phyloP scores from a whole-genome alignment of 306 rosid species.

The Vigna unguiculata region DNA sequence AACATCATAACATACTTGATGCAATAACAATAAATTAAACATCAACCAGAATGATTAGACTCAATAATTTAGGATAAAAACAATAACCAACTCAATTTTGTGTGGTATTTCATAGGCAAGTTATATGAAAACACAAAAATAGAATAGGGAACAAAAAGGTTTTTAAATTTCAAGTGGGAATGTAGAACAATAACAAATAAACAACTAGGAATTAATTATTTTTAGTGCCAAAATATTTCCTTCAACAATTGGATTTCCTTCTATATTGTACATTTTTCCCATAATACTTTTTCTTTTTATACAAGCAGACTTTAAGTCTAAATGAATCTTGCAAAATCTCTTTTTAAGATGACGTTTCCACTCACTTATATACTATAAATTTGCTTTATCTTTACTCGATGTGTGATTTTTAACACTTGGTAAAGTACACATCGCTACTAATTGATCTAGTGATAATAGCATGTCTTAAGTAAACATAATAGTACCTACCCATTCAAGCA shows the following conservation, averaged over 20 bases:
- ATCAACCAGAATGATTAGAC: constrained; percentile 8
- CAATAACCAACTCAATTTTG: constrained; percentile 7
- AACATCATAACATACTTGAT: neutral
- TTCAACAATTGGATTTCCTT: neutral
- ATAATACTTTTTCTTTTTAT: too few species aligned
- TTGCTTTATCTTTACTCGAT: too few species aligned
- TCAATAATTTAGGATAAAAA: neutral
- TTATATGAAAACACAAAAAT: neutral
- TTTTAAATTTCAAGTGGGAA: neutral
- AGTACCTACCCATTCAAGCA: constrained; percentile 89
- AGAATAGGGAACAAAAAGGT: constrained; percentile 7
- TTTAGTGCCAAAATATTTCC: neutral
- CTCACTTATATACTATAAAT: too few species aligned
- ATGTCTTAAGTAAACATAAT: constrained; percentile 15
- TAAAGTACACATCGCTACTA: neutral
- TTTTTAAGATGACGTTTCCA: too few species aligned
- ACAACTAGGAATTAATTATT: neutral
- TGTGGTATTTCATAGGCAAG: neutral
- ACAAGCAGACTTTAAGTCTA: too few species aligned
- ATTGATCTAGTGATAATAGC: neutral
- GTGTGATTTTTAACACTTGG: neutral
- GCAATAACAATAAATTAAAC: constrained; percentile 3
- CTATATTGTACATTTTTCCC: too few species aligned
- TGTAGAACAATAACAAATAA: neutral
- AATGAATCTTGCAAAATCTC: too few species aligned